phyloP scores from a whole-genome alignment of 1,284 basidiomycete genomes.

The Irpex lacteus region DNA sequence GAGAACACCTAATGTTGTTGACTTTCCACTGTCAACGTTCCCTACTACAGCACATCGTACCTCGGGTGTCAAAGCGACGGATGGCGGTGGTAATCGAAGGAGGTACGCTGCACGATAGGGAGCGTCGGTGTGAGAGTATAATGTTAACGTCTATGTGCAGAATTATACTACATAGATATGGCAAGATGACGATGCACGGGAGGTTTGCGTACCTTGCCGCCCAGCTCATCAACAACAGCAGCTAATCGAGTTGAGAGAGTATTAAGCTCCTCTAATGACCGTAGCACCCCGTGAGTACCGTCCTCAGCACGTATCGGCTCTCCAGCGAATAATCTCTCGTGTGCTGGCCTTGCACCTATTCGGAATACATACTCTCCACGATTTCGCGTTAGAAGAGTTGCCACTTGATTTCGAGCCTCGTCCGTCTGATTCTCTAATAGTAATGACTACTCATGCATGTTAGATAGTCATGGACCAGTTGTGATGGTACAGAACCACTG shows the following conservation, averaged over 20 bases:
- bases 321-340: slow-evolving; percentile 48
- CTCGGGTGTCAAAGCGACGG: slow-evolving; percentile 75
- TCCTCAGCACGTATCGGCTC: slow-evolving; percentile 43
- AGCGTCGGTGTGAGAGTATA: slow-evolving; percentile 45
- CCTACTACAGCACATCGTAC: slow-evolving; percentile 95
- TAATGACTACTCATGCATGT: neutral
- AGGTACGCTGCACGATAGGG: slow-evolving; percentile 59
- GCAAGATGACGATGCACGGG: too few species aligned
- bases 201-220: slow-evolving; percentile 56
- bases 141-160: slow-evolving; percentile 45
- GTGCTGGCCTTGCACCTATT: slow-evolving; percentile 62
- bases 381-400: slow-evolving; percentile 61
- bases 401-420: slow-evolving; percentile 56
- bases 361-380: slow-evolving; percentile 71
- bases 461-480: too few species aligned
- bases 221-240: slow-evolving; percentile 62
- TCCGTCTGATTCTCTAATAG: neutral
- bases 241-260: slow-evolving; percentile 41
- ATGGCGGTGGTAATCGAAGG: slow-evolving; percentile 69
- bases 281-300: slow-evolving; percentile 52
- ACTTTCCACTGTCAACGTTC: slow-evolving; percentile 94
- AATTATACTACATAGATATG: neutral
- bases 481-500: too few species aligned
- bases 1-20: slow-evolving; percentile 87
- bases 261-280: slow-evolving; percentile 53